Evolutionary conservation across 2,329 filamentous ascomycete species (phyloP), one percentile per base, ranked within the genome.

Genomic region (Cytospora leucostoma): DNA sequence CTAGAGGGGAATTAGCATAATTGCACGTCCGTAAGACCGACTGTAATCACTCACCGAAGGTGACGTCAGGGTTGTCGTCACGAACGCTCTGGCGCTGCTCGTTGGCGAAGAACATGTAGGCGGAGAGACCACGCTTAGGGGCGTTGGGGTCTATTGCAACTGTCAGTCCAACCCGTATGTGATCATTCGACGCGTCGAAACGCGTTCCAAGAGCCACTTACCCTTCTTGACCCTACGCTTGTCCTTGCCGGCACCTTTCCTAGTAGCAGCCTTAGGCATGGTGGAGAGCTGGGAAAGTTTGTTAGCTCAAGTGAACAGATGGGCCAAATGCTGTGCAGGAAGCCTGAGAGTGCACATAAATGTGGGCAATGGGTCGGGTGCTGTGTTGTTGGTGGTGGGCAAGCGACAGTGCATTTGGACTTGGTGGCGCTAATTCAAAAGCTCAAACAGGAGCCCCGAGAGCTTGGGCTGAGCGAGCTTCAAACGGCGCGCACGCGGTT

Each of bases 101-200:
- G 76, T 98, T 98, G 87, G 95, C 95, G 78, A 98, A 99, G 90
- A 98, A 98, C 95, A 99, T 99, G 88, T 99, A 99, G 68, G 95
- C 95, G 60, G 95, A 98, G 57, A 99, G 92, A 84, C 94, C 95
- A 80, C 95, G 93, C 93, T 98, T 99, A 78, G 95, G 95, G 66
- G 93, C 94, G 81, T 97, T 97, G 80, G 93, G 93, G 80, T 97
- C 93, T 96, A 73, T 10, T 51, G 19, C 15, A 4, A 13, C 21
- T 34, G 49, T 66, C 38, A 67, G 68, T 21, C 44, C 44, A 21
- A 61, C 10, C 37, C 44, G 50, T 34, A 7, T 27, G 12, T 11
- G 21, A 57, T 44, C 58, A 12, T 19, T 27, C 21, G 17, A 35
- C 52, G 19, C 21, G 44, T 34, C 37, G n/a, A 55, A 27, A 35